Base-by-base conservation (phyloP, 495 filamentous ascomycete species). In the Penicillium paradoxum region DNA sequence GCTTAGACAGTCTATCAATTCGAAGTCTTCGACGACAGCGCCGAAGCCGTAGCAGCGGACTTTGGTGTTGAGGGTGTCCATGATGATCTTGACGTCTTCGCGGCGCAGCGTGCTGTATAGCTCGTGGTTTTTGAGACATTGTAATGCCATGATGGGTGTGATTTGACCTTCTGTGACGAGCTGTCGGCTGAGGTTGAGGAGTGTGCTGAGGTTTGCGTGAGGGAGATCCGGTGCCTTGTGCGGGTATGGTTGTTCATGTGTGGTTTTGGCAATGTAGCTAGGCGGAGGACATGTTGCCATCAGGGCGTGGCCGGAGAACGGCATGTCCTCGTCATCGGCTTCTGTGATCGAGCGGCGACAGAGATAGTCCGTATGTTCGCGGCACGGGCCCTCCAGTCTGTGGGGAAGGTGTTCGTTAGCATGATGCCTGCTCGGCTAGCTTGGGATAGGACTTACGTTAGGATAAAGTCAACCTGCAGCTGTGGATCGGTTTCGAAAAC, bases 91-190 rank as follows among this genome's bases (percentile, higher is more conserved):
- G 63, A 97, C 81, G 57, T 98, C 90, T 39, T 83, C 79, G 42
- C 64, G 64, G 40, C 71, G 80, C 58, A 98, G 65, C 50, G 84
- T 78, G 2, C 53, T 55, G 49, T 91, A 82, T 42, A 85, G 70
- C 53, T 84, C 81, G 67, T 97, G 84, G 41, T 75, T 77, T 42
- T 88, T 77, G 25, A 98, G 78, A 68, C 84, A 85, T 53, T 89
- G 85, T 79, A 92, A 91, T 1, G 91, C 91, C 90, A 93, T 93
- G 49, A 97, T 86, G 0, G 93, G 93, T n/a, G 92, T 96, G 65
- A 98, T 87, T 70, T 98, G 93, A 21, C 89, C 89, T 54, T 95
- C 90, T 0, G 95, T 82, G 51, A 92, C 84, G 6, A 97, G 78
- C 58, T 87, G 80, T 59, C 83, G 81, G 72, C 90, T 95, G 46